Conservation (phyloP, 2,329 filamentous ascomycete species). For the Parastagonospora nodorum region DNA sequence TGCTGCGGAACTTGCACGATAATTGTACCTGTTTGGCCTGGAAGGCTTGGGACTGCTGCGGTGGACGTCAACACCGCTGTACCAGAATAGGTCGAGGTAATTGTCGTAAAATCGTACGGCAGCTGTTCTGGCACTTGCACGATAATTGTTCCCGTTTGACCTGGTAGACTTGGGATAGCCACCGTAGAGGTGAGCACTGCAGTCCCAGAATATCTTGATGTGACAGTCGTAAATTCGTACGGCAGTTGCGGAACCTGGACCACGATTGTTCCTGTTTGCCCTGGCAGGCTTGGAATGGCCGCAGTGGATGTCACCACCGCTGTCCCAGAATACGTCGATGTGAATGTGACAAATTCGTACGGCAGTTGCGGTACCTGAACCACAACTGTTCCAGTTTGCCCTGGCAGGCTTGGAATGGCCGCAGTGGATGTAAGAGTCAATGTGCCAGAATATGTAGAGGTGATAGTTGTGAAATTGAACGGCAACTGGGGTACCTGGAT, state of each 20-base stretch:
- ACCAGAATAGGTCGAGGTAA: background rate
- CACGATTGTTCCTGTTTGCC: background rate
- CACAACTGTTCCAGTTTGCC: background rate
- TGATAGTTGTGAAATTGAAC: background rate
- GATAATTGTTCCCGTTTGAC: background rate
- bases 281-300: background rate
- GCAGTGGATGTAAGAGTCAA: background rate
- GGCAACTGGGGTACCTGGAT: background rate
- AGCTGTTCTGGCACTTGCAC: background rate
- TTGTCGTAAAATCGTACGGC: background rate
- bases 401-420: background rate
- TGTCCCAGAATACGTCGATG: background rate
- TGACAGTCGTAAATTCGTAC: too few relatives aligned
- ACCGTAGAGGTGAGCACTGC: background rate
- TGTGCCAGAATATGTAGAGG: background rate
- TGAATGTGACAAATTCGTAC: background rate
- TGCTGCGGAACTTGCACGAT: background rate
- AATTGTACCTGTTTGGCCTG: background rate
- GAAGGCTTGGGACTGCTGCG: background rate
- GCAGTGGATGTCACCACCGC: background rate
- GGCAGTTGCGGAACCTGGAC: background rate
- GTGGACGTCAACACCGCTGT: background rate
- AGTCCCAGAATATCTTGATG: background rate
- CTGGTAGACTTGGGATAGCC: background rate
- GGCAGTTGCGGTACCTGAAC: background rate